These are phyloP conservation scores for Penicillium paradoxum DNA, from an alignment of 495 filamentous ascomycete species.

Conservation along the genomic window DNA sequence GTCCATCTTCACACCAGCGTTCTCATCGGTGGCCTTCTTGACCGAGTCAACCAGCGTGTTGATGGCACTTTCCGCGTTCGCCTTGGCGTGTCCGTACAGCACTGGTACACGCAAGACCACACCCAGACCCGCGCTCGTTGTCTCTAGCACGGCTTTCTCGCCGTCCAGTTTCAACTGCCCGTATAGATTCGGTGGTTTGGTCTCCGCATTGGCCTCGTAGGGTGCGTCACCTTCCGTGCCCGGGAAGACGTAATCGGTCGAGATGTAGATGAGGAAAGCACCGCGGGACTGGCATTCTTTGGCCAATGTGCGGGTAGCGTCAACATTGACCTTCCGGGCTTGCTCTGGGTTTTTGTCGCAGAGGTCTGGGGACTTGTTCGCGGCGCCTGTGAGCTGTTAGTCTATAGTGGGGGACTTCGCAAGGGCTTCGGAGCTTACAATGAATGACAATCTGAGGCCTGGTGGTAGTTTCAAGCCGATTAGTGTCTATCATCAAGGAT, in stretches of 20 bases:
- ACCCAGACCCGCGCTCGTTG: constrained; percentile 50
- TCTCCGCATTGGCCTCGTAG: constrained; percentile 60
- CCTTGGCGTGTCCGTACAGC: constrained; percentile 65
- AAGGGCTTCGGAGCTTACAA: constrained; percentile 48
- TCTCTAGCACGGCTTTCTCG: constrained; percentile 65
- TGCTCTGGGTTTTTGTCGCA: constrained; percentile 74
- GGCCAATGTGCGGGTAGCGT: constrained; percentile 63
- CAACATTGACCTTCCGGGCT: constrained; percentile 70
- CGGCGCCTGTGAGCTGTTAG: constrained; percentile 56
- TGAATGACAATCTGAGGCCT: constrained; percentile 83
- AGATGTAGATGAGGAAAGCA: constrained; percentile 85
- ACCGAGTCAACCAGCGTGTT: constrained; percentile 74
- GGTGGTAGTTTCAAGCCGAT: background rate
- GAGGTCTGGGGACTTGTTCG: constrained; percentile 85
- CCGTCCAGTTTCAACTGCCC: constrained; percentile 85
- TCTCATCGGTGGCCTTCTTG: constrained; percentile 58
- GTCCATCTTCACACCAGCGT: constrained; percentile 69
- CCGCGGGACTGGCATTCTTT: constrained; percentile 53
- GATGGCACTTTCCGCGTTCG: constrained; percentile 69
- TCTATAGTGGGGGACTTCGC: background rate
- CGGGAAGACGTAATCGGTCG: constrained; percentile 91
- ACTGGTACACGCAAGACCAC: constrained; percentile 83
- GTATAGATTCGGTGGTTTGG: constrained; percentile 77
- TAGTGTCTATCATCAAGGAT: background rate
- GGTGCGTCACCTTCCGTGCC: constrained; percentile 80